Base-by-base conservation (phyloP, 2,329 filamentous ascomycete genomes). In the Zymoseptoria pseudotritici region DNA sequence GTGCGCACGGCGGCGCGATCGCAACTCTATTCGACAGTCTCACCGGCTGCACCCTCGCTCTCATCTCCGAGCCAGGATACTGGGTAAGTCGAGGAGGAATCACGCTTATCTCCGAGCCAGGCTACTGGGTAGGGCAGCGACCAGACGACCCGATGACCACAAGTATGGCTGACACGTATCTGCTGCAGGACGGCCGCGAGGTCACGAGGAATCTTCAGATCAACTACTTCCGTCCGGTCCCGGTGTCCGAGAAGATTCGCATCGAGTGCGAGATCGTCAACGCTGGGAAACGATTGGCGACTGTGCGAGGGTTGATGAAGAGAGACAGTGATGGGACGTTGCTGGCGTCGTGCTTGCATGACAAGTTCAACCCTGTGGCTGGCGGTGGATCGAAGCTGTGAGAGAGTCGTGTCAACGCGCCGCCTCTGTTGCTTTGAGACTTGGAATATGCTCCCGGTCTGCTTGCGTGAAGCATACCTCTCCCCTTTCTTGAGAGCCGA, bases 201-300 rank as follows among this genome's bases (percentile, higher is more conserved):
- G 77, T 79, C 21, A 73, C 68, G 53, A 61, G 73, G 26, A 73
- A 66, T 50, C 67, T 80, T 59, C 78, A 75, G 63, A 77, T 78
- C 55, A 77, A 72, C 3, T 80, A 79, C 61, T 64, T 80, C 53
- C 67, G 76, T 10, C 77, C 77, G 7, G 73, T 75, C 20, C 66
- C 70, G 4, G 66, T 75, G 55, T 78, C 76, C 1, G 64, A 74
- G 54, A 71, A 71, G 56, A 58, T 78, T 11, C 66, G 69, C 22
- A 68, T 79, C 24, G 75, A 78, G 63, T 74, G 74, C 60, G 72
- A 77, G 66, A 72, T 79, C 4, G 72, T 79, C 53, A 71, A 76
- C 66, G 65, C 76, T 49, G 78, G 78, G 9, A 75, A 74, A 67
- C 69, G 69, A 13, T 65, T 77, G 61, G 76, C 73, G 1, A 65